phyloP scores from a whole-genome alignment of 208 protist genomes.

The Trypanosoma melophagium region DNA sequence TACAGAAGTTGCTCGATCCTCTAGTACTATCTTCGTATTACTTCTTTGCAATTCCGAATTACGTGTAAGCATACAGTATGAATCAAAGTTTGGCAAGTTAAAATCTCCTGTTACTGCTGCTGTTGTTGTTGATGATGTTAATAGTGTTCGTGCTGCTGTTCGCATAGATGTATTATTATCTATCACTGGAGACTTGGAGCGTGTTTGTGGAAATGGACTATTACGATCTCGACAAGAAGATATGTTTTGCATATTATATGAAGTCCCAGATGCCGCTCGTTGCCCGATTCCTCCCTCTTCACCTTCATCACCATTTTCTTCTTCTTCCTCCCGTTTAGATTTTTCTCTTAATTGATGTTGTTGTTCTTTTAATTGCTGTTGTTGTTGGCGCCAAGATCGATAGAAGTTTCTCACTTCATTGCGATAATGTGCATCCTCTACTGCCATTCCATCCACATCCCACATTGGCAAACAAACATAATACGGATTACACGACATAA shows the following conservation, averaged over 20 bases:
- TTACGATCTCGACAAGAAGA: too few relatives aligned
- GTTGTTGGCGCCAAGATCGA: slow-evolving; percentile 8
- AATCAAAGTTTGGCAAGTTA: too few relatives aligned
- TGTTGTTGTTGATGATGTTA: neutral
- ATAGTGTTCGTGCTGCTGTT: neutral
- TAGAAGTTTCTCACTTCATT: slow-evolving; percentile 3
- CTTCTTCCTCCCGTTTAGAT: neutral
- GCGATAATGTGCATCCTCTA: slow-evolving; percentile 11
- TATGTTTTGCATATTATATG: too few relatives aligned
- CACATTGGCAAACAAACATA: slow-evolving; percentile 16
- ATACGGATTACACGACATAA: slow-evolving; percentile 3
- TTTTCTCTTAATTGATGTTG: neutral
- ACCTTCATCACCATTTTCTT: too few relatives aligned
- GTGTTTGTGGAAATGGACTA: neutral
- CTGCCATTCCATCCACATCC: slow-evolving; percentile 2
- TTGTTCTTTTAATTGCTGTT: neutral
- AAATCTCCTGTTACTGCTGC: too few relatives aligned
- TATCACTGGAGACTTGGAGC: neutral
- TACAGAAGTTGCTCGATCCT: neutral
- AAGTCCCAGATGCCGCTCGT: too few relatives aligned
- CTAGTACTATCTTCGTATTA: neutral
- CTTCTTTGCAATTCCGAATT: too few relatives aligned
- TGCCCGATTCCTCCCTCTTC: too few relatives aligned
- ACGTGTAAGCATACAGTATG: too few relatives aligned
- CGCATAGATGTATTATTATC: neutral